These are phyloP conservation scores for Phyllosticta citribraziliensis DNA, from an alignment of 2,329 filamentous ascomycete species.

Conservation along the genomic window DNA sequence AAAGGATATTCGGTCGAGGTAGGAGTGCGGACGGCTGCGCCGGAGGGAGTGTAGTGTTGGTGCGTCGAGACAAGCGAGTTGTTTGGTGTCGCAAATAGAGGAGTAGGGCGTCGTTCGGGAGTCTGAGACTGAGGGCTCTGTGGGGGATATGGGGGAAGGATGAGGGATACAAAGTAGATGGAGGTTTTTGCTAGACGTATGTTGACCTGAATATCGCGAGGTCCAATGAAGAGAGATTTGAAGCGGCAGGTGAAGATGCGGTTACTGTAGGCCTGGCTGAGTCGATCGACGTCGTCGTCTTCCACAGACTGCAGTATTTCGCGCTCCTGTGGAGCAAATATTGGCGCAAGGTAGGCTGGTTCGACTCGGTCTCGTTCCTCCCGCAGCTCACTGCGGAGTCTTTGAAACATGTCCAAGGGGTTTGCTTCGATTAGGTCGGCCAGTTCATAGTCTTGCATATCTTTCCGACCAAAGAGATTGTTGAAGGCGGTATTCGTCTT, in stretches of 20 bases:
- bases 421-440: constrained; percentile 33
- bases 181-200: constrained; percentile 27
- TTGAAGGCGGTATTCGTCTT: constrained; percentile 37
- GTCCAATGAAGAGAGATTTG: not conserved
- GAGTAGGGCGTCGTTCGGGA: not conserved
- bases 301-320: constrained; percentile 33
- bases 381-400: constrained; percentile 35
- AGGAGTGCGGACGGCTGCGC: not conserved
- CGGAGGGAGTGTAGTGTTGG: not conserved
- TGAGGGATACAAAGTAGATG: constrained; percentile 28
- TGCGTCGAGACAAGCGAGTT: constrained; percentile 1
- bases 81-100: not conserved
- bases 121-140: not conserved
- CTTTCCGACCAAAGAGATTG: constrained; percentile 31
- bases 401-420: constrained; percentile 33
- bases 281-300: constrained; percentile 34
- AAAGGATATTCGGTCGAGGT: constrained; percentile 1
- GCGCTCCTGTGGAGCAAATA: constrained; percentile 32
- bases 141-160: constrained; percentile 9
- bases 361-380: constrained; percentile 39
- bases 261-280: constrained; percentile 35
- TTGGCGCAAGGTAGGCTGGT: constrained; percentile 41
- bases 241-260: constrained; percentile 14
- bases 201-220: constrained; percentile 20
- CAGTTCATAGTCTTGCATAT: constrained; percentile 31